Percentiles rank a stretch among this genome's conserved stretches.
Evolutionary conservation across 768 basidiomycete genomes (phyloP).

Genomic region (Dacryopinax primogenitus): DNA sequence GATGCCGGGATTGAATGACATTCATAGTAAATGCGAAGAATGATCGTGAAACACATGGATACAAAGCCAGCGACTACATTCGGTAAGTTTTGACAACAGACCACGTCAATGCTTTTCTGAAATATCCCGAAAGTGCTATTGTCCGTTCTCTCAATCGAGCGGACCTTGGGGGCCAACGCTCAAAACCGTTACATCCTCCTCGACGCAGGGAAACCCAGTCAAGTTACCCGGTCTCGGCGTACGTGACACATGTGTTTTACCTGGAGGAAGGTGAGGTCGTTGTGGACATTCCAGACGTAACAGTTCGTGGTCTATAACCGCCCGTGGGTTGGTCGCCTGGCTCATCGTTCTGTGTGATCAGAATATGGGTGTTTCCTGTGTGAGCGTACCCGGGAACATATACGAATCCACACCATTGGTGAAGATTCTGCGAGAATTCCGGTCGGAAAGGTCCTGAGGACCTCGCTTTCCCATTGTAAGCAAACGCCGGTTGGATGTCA

Average conservation of each 20-base stretch:
- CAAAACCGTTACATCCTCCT: conserved; percentile 38
- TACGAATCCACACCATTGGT: background rate
- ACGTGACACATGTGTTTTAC: conserved; percentile 75
- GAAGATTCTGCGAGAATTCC: background rate
- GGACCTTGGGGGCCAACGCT: conserved; percentile 23
- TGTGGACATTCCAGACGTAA: conserved; percentile 49
- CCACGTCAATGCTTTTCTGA: background rate
- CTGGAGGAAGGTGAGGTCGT: conserved; percentile 48
- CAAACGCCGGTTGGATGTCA: too few relatives aligned
- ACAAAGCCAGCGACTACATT: conserved; percentile 74
- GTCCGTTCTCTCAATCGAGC: conserved; percentile 47
- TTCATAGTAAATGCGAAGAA: conserved; percentile 68
- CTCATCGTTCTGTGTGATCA: background rate
- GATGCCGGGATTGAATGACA: background rate
- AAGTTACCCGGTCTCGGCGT: conserved; percentile 61
- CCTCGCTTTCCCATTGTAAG: background rate
- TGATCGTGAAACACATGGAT: conserved; percentile 80
- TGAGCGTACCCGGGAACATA: background rate
- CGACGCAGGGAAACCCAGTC: conserved; percentile 34
- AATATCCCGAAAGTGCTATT: conserved; percentile 37
- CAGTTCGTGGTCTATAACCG: conserved; percentile 33
- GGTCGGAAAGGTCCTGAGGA: background rate
- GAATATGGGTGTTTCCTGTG: background rate
- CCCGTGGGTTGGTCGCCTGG: background rate
- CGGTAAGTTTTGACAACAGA: conserved; percentile 32